phyloP scores from a whole-genome alignment of 371 early-diverging fungal genomes.

The Vairimorpha ceranae region DNA sequence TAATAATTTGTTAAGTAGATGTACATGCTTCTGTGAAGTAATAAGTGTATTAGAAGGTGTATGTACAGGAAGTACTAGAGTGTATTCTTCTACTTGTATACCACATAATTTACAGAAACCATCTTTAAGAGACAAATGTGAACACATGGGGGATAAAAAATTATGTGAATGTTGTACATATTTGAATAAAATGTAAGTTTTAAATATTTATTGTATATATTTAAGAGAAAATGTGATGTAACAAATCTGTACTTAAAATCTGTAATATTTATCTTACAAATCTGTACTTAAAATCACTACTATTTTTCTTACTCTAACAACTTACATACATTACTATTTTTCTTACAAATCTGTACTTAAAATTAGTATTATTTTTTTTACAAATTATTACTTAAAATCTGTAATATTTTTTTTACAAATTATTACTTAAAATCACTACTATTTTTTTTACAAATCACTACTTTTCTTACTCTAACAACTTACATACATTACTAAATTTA shows the following conservation, averaged over 20 bases:
- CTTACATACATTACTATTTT: conserved; percentile 42
- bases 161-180: background rate
- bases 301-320: conserved; percentile 48
- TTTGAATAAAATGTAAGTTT: no score
- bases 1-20: background rate
- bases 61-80: background rate
- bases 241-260: no score
- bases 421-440: no score
- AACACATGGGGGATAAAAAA: background rate
- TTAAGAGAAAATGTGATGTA: no score
- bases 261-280: no score
- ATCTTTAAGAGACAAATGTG: background rate
- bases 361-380: no score
- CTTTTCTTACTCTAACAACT: conserved; percentile 44
- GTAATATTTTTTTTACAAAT: no score
- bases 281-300: no score
- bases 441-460: no score
- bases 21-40: background rate
- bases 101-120: background rate
- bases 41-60: background rate
- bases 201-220: no score
- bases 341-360: no score
- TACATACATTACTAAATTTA: conserved; percentile 41
- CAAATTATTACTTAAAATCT: no score
- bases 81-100: background rate